A percentile compares a stretch with the other conserved stretches of the same genome.
These are phyloP conservation scores for Isochrysis galbana DNA, from an alignment of 78 protist species.

Conservation along the genomic window DNA sequence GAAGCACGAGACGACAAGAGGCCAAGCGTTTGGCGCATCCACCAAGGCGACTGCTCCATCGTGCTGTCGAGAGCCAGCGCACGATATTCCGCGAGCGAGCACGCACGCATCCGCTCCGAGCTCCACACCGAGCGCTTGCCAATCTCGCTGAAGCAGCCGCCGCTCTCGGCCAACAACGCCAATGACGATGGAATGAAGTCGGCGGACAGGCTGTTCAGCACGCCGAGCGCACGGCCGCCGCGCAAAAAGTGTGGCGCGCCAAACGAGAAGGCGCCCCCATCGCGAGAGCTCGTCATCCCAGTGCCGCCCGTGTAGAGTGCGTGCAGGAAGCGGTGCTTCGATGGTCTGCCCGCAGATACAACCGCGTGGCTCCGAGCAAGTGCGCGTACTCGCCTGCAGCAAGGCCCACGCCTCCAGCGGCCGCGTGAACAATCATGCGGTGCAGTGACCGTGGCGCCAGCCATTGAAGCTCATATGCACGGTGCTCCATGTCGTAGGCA, in stretches of 20 bases:
- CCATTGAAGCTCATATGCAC: background rate
- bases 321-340: background rate
- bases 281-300: background rate
- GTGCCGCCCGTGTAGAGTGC: background rate
- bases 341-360: constrained; percentile 27
- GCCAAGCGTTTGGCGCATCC: background rate
- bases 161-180: background rate
- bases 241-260: background rate
- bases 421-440: background rate
- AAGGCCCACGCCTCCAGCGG: constrained; percentile 41
- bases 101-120: background rate
- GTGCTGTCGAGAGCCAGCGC: background rate
- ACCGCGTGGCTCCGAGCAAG: background rate
- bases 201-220: constrained; percentile 17
- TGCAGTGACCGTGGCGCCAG: background rate
- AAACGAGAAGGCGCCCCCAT: background rate
- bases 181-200: background rate
- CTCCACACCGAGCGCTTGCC: constrained; percentile 39
- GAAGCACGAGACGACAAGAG: background rate
- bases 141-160: constrained; percentile 26
- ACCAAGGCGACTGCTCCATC: background rate
- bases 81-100: background rate
- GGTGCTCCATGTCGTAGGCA: background rate
- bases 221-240: background rate
- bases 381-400: background rate